Evolutionary conservation across 257 asterid genomes (phyloP).

Genomic region (Salvia rosmarinus): DNA sequence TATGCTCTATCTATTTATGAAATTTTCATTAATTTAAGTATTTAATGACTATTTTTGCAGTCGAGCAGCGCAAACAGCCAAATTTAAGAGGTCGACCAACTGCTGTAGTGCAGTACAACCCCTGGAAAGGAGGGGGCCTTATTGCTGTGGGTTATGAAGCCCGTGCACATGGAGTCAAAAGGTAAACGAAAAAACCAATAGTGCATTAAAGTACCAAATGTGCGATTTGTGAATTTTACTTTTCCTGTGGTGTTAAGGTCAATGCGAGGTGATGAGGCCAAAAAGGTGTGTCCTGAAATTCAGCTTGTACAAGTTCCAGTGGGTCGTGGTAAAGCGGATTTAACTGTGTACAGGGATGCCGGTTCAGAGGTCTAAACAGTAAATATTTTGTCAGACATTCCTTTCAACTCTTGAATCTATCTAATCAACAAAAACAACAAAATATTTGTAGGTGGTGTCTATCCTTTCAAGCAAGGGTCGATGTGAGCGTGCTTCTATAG

Average conservation of each 20-base stretch:
- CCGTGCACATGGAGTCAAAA: slow-evolving; percentile 80
- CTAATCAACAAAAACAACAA: slow-evolving; percentile 26
- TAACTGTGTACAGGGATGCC: slow-evolving; percentile 76
- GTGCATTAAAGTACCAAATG: slow-evolving; percentile 1
- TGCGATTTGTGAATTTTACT: slow-evolving; percentile 16
- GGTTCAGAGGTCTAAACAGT: slow-evolving; percentile 77
- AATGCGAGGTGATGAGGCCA: slow-evolving; percentile 96
- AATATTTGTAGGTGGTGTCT: slow-evolving; percentile 76
- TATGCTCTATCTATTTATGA: neutral
- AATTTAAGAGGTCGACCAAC: slow-evolving; percentile 82
- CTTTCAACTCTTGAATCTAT: slow-evolving; percentile 22
- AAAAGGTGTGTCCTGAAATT: slow-evolving; percentile 81
- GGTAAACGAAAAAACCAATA: slow-evolving; percentile 49
- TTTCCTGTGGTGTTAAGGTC: slow-evolving; percentile 51
- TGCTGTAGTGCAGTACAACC: slow-evolving; percentile 94
- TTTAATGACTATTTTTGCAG: slow-evolving; percentile 46
- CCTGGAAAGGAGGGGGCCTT: slow-evolving; percentile 96
- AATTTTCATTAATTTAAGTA: slow-evolving; percentile 1
- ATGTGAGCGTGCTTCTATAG: slow-evolving; percentile 98
- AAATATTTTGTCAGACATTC: slow-evolving; percentile 9
- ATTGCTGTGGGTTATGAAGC: slow-evolving; percentile 97
- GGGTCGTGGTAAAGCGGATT: slow-evolving; percentile 95
- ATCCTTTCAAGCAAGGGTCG: slow-evolving; percentile 80
- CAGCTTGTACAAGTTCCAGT: slow-evolving; percentile 97
- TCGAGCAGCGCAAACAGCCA: slow-evolving; percentile 90